These are phyloP conservation scores for Globisporangium carolinianum DNA, from an alignment of 352 stramenopile species.

Conservation along the genomic window DNA sequence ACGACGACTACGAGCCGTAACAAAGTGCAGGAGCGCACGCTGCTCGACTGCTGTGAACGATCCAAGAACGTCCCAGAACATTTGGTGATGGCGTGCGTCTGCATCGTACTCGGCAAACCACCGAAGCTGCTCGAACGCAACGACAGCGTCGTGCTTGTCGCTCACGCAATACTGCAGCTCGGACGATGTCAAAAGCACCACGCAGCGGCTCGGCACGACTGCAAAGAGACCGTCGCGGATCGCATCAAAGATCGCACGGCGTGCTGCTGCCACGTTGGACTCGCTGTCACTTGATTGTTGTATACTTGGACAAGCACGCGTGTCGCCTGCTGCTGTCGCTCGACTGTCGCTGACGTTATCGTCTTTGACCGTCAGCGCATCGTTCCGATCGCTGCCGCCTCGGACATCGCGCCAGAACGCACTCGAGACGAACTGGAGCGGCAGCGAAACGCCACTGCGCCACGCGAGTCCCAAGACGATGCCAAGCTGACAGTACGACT, in stretches of 20 bases:
- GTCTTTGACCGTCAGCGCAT: background rate
- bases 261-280: background rate
- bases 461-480: conserved; percentile 60
- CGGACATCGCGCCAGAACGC: conserved; percentile 37
- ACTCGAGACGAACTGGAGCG: conserved; percentile 41
- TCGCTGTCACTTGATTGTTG: no score
- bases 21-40: conserved; percentile 33
- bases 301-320: no score
- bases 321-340: background rate
- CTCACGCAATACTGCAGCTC: conserved; percentile 26
- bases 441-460: conserved; percentile 33
- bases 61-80: conserved; percentile 39
- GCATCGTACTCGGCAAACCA: conserved; percentile 22
- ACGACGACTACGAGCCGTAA: conserved; percentile 27
- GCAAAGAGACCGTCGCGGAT: conserved; percentile 49
- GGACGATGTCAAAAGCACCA: conserved; percentile 29
- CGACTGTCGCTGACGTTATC: no score
- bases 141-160: conserved; percentile 21
- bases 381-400: background rate
- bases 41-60: conserved; percentile 43
- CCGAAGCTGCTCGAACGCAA: conserved; percentile 19
- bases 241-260: conserved; percentile 20
- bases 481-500: conserved; percentile 53
- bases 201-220: conserved; percentile 40
- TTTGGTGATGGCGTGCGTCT: conserved; percentile 18